phyloP scores from a whole-genome alignment of 2,329 filamentous ascomycete species.

The Colletotrichum sp. region DNA sequence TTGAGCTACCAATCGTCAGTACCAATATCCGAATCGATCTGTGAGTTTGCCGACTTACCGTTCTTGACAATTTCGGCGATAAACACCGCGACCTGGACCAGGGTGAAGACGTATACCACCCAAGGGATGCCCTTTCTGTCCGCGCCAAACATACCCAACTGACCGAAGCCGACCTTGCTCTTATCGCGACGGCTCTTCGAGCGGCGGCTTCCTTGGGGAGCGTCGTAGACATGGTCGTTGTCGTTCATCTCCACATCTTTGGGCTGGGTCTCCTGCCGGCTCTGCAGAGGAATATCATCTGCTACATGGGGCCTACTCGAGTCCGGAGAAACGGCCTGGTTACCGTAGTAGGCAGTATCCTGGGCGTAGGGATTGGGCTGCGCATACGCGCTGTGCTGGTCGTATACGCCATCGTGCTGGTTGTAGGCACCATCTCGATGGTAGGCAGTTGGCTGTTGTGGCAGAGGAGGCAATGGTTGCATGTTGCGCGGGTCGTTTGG shows the following conservation, averaged over 20 bases:
- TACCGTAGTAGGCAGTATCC: slow-evolving; percentile 64
- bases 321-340: slow-evolving; percentile 42
- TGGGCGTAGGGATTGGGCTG: slow-evolving; percentile 48
- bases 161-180: slow-evolving; percentile 58
- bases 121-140: slow-evolving; percentile 70
- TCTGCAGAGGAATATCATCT: slow-evolving; percentile 64
- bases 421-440: not conserved
- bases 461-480: not conserved
- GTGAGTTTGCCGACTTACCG: slow-evolving; percentile 57
- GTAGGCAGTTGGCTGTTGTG: not conserved
- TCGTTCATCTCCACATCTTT: slow-evolving; percentile 48
- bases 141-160: slow-evolving; percentile 64
- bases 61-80: slow-evolving; percentile 87
- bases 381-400: slow-evolving; percentile 39
- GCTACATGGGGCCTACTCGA: slow-evolving; percentile 31
- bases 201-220: slow-evolving; percentile 37
- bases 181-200: slow-evolving; percentile 30
- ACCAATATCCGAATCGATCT: not conserved
- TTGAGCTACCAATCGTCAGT: slow-evolving; percentile 54
- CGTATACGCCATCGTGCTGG: not conserved
- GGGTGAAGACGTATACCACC: slow-evolving; percentile 81
- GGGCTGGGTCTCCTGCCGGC: slow-evolving; percentile 36
- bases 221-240: slow-evolving; percentile 69
- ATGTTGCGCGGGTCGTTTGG: not conserved
- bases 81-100: slow-evolving; percentile 83